Evolutionary conservation across 163 green algal genomes (phyloP), one percentile per base, ranked within the genome.

Genomic region (Picocystis sp.): DNA sequence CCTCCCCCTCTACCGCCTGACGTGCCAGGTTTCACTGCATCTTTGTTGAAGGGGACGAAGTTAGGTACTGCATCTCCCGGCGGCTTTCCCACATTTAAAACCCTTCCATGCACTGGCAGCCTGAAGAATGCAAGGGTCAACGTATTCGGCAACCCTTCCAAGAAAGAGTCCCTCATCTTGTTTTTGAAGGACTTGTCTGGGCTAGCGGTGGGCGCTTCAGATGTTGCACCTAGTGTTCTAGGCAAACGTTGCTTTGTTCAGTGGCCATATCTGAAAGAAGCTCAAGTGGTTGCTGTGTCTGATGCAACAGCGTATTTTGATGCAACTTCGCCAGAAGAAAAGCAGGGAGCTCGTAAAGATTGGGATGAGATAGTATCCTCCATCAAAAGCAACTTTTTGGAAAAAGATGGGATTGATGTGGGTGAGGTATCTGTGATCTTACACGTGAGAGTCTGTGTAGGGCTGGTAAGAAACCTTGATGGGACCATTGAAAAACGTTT

Each of bases 181-280:
- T 53, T 51, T 21, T 57, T 92, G 33, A 74, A 78, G 2, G 46
- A 42, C 34, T 35, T 33, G 3, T 21, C 15, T 8, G 50, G 15
- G 23, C 25, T 38, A 17, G 17, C 49, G 10, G 19, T 62, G 2
- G 52, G 23, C n/a, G 66, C 62, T 3, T 58, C 50, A 3, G 34
- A 63, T 67, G 65, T 82, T 45, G 79, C 74, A 21, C 44, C 10
- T 11, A 61, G 50, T n/a, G 61, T 86, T 45, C 52, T 93, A 47
- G 77, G 77, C 5, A 43, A 75, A 46, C 67, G 77, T 17, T 81
- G 75, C 55, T 59, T 59, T 15, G 69, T 94, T 34, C 72, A 80
- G 52, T 94, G 82, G 81, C 85, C 85, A 0, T 92, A 89, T 62
- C 67, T 94, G 51, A 66, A 82, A 58, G 82, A 86, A 54, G 71